phyloP scores from a whole-genome alignment of 371 early-diverging fungal genomes.

The Mortierella sp. region DNA sequence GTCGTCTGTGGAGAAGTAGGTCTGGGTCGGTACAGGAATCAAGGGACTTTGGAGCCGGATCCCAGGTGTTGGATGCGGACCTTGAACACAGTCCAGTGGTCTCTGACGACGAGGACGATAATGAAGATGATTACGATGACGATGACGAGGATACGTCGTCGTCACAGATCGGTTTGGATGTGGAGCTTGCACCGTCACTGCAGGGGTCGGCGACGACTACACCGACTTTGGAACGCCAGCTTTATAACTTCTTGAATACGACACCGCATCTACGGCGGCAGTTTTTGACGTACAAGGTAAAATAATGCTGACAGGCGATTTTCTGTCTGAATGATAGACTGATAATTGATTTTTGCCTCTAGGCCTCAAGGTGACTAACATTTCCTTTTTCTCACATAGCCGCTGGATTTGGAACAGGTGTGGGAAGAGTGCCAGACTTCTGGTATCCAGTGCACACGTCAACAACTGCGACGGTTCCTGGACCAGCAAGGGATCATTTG shows the following conservation, averaged over 20 bases:
- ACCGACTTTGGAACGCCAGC: slow-evolving; percentile 17
- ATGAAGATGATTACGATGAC: slow-evolving; percentile 52
- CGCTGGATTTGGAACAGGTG: slow-evolving; percentile 35
- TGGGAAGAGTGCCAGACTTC: slow-evolving; percentile 41
- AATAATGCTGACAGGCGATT: no score
- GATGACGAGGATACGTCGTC: slow-evolving; percentile 55
- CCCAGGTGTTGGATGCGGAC: background rate
- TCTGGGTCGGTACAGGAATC: no score
- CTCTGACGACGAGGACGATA: slow-evolving; percentile 13
- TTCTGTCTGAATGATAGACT: no score
- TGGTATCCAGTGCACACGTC: slow-evolving; percentile 21
- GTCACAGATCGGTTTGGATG: background rate
- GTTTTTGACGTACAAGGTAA: slow-evolving; percentile 40
- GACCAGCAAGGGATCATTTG: slow-evolving; percentile 40
- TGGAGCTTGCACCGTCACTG: slow-evolving; percentile 69
- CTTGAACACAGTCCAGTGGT: background rate
- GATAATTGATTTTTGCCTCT: background rate
- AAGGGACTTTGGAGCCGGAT: slow-evolving; percentile 9
- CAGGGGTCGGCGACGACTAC: slow-evolving; percentile 3
- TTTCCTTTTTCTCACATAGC: slow-evolving; percentile 20
- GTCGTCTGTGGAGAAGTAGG: background rate
- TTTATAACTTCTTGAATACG: slow-evolving; percentile 24
- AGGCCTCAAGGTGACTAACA: no score
- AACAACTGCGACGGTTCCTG: slow-evolving; percentile 34
- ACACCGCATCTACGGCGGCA: slow-evolving; percentile 26